Percentiles rank a stretch among this genome's conserved stretches.
Conservation (phyloP, 352 stramenopile species). For the Globisporangium radiosum region DNA sequence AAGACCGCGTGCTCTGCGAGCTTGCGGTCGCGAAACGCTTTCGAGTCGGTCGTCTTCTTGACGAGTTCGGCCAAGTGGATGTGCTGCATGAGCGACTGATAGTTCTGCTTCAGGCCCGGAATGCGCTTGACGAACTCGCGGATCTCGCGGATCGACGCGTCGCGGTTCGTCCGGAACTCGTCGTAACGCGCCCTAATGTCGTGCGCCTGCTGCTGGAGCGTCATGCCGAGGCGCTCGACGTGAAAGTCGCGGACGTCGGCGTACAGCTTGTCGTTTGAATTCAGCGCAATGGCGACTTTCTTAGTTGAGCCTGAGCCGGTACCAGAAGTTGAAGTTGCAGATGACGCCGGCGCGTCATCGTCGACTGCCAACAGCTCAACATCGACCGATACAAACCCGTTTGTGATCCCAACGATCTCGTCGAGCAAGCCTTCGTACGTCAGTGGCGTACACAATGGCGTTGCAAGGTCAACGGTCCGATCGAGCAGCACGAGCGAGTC, state of each 20-base stretch:
- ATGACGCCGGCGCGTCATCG: conserved; percentile 25
- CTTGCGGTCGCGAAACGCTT: conserved; percentile 93
- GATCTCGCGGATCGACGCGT: conserved; percentile 96
- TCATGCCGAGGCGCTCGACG: conserved; percentile 94
- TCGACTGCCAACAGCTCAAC: conserved; percentile 62
- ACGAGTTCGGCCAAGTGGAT: conserved; percentile 96
- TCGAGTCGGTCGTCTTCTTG: conserved; percentile 92
- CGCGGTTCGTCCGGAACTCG: conserved; percentile 93
- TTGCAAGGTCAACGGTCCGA: conserved; percentile 93
- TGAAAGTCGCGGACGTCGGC: conserved; percentile 95
- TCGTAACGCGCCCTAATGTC: conserved; percentile 93
- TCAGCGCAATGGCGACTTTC: conserved; percentile 90
- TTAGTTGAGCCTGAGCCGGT: conserved; percentile 31
- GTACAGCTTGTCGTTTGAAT: conserved; percentile 95
- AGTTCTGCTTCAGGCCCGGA: conserved; percentile 89
- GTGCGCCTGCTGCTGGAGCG: conserved; percentile 94
- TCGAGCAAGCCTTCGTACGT: conserved; percentile 97
- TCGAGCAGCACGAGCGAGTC: conserved; percentile 94
- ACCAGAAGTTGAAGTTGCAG: not conserved
- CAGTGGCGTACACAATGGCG: conserved; percentile 93
- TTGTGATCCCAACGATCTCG: conserved; percentile 93
- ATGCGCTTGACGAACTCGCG: conserved; percentile 99
- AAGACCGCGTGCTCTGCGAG: conserved; percentile 94
- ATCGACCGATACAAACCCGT: conserved; percentile 83
- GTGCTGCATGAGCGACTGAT: conserved; percentile 95